Evolutionary conservation across 768 basidiomycete genomes (phyloP), one percentile per base, ranked within the genome.

Genomic region (Pulveroboletus ravenelii): DNA sequence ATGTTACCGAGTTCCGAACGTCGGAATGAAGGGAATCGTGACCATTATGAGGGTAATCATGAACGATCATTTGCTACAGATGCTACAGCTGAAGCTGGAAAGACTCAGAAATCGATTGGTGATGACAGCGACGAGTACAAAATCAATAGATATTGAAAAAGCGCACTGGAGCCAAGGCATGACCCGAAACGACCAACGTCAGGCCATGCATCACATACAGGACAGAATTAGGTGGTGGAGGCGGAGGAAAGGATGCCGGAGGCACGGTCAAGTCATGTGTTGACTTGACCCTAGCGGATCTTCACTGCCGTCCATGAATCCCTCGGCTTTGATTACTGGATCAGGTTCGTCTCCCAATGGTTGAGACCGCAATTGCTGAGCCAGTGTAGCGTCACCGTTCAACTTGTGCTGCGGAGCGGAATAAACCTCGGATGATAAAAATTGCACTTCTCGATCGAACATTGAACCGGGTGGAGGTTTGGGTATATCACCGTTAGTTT

Each of bases 221-320:
- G 40, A 18, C 39, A 43, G 40, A 38, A 52, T 48, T 54, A 56
- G 32, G 47, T 38, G 39, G 31, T 15, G 49, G 36, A 17, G 36
- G 35, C 29, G 36, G 39, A 40, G 27, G 40, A n/a, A 44, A 25
- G 35, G 41, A 47, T 31, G 39, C 14, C 38, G 49, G 43, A 29
- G 40, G 6, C 12, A 58, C 32, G 35, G 25, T 12, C 23, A 50
- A 29, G 29, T 62, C 58, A 74, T 57, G 60, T 62, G 62, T 74
- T 37, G 36, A 37, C 36, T n/a, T 17, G n/a, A 37, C 36, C n/a
- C 72, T 52, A 75, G 58, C 40, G 82, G 81, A 64, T 79, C 78
- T 70, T 87, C 84, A 62, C 79, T 84, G 50, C 71, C 67, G 61
- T 87, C 82, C 66, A 82, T 68, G 34, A 86, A 71, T n/a, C 82